Percentiles rank a stretch among this genome's conserved stretches.
These are phyloP conservation scores for Ceratobasidium theobromae DNA, from an alignment of 1,284 basidiomycete genomes.

Conservation along the genomic window DNA sequence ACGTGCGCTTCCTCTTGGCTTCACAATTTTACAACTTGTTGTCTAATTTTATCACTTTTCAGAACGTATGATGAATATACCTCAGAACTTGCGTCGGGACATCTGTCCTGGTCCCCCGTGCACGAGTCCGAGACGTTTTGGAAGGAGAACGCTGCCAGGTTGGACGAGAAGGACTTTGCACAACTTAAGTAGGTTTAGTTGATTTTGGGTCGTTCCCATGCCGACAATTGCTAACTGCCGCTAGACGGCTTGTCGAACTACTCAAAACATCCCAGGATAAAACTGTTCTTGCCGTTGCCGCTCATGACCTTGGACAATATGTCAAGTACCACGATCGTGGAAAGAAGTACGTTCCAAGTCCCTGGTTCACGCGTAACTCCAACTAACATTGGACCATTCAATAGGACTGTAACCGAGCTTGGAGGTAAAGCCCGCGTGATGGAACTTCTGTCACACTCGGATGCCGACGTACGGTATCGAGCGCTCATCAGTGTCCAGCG, in stretches of 20 bases:
- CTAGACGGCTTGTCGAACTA: slow-evolving; percentile 57
- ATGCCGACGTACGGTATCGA: slow-evolving; percentile 89
- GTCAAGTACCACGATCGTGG: slow-evolving; percentile 87
- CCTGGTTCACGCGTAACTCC: neutral
- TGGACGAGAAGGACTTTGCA: slow-evolving; percentile 79
- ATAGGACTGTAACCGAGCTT: slow-evolving; percentile 75
- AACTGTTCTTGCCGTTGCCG: slow-evolving; percentile 80
- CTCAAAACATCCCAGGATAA: slow-evolving; percentile 73
- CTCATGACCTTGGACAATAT: slow-evolving; percentile 91
- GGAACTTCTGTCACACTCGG: slow-evolving; percentile 89
- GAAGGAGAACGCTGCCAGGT: slow-evolving; percentile 87
- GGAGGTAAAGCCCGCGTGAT: slow-evolving; percentile 90
- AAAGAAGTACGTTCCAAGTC: slow-evolving; percentile 69
- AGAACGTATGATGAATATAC: slow-evolving; percentile 96
- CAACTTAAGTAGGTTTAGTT: slow-evolving; percentile 66
- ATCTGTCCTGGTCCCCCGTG: slow-evolving; percentile 91
- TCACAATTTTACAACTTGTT: neutral
- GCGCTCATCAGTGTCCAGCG: slow-evolving; percentile 83
- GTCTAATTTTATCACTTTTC: neutral
- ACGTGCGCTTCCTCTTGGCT: slow-evolving; percentile 59
- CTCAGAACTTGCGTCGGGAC: slow-evolving; percentile 87
- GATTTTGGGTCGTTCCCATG: too few relatives aligned
- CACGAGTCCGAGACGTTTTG: slow-evolving; percentile 97
- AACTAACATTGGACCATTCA: neutral
- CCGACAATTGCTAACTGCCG: neutral